These are phyloP conservation scores for Niebla homalea DNA, from an alignment of 495 filamentous ascomycete genomes.

Conservation along the genomic window DNA sequence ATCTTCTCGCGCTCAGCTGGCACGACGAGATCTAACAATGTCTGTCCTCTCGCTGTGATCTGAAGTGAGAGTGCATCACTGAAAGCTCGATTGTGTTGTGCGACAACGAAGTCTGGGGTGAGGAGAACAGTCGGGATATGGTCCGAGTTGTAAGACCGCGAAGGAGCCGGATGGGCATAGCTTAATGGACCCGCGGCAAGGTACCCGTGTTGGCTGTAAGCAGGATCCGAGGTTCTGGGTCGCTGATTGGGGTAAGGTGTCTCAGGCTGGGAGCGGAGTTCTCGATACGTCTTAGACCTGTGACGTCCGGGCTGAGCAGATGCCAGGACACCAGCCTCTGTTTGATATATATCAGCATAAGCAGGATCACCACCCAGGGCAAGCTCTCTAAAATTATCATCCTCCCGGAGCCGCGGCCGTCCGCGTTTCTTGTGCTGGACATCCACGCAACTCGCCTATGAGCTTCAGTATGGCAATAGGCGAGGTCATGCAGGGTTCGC, in stretches of 20 bases:
- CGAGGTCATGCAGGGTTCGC: constrained; percentile 13
- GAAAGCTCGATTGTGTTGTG: constrained; percentile 18
- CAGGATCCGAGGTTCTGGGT: constrained; percentile 15
- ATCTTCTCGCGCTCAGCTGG: constrained; percentile 18
- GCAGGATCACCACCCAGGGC: constrained; percentile 13
- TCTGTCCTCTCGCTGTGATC: constrained; percentile 11
- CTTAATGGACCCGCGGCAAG: constrained; percentile 2
- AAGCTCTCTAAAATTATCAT: constrained; percentile 34
- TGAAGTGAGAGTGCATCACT: constrained; percentile 14
- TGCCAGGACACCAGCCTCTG: constrained; percentile 7
- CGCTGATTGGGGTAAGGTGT: constrained; percentile 12
- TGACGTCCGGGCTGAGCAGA: constrained; percentile 14
- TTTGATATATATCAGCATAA: constrained; percentile 12
- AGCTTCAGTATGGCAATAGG: neutral
- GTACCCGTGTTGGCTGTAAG: constrained; percentile 10
- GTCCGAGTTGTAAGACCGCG: constrained; percentile 8
- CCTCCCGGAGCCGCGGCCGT: constrained; percentile 80
- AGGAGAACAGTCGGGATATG: constrained; percentile 17
- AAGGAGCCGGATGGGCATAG: constrained; percentile 10
- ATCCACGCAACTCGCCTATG: constrained; percentile 75
- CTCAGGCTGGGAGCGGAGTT: constrained; percentile 18
- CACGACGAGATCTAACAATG: constrained; percentile 14
- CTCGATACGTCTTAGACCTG: constrained; percentile 18
- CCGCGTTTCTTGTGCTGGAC: constrained; percentile 96
- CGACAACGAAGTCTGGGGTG: constrained; percentile 17